A percentile compares a stretch with the other conserved stretches of the same genome.
Conservation (phyloP, 2,329 filamentous ascomycete genomes). For the Cladosporium cucumerinum region DNA sequence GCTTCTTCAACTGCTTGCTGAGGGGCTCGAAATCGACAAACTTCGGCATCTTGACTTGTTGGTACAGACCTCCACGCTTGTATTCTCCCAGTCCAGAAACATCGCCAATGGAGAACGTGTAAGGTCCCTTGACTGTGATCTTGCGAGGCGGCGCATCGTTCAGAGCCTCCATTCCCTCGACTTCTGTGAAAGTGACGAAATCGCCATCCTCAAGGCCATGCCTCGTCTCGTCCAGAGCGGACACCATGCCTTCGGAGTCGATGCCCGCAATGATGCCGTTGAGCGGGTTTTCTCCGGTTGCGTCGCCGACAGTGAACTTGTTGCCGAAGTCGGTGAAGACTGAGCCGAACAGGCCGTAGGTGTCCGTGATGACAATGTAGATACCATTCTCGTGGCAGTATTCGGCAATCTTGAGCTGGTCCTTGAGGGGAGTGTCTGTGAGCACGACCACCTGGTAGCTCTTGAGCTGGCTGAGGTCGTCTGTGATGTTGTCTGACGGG, state of each 20-base stretch:
- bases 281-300: slow-evolving; percentile 83
- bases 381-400: slow-evolving; percentile 95
- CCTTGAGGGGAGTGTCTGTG: slow-evolving; percentile 74
- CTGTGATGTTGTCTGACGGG: slow-evolving; percentile 60
- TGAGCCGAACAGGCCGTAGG: slow-evolving; percentile 88
- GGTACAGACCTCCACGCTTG: slow-evolving; percentile 81
- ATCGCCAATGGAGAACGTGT: slow-evolving; percentile 95
- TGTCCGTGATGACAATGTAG: slow-evolving; percentile 82
- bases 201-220: slow-evolving; percentile 96
- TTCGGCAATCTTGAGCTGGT: slow-evolving; percentile 81
- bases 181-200: slow-evolving; percentile 88
- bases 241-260: slow-evolving; percentile 84
- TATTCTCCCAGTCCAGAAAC: slow-evolving; percentile 85
- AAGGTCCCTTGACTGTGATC: slow-evolving; percentile 88
- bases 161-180: slow-evolving; percentile 86
- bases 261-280: slow-evolving; percentile 89
- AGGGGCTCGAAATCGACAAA: slow-evolving; percentile 84
- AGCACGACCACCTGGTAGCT: slow-evolving; percentile 90
- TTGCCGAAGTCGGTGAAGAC: slow-evolving; percentile 98
- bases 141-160: slow-evolving; percentile 84
- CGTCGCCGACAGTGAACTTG: slow-evolving; percentile 84
- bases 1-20: slow-evolving; percentile 73
- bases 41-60: slow-evolving; percentile 98
- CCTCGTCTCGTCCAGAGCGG: slow-evolving; percentile 87
- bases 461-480: slow-evolving; percentile 77